A percentile compares a stretch with the other conserved stretches of the same genome.
These are phyloP conservation scores for Taiozyma sp. DNA, from an alignment of 1,139 yeast species.

Conservation along the genomic window DNA sequence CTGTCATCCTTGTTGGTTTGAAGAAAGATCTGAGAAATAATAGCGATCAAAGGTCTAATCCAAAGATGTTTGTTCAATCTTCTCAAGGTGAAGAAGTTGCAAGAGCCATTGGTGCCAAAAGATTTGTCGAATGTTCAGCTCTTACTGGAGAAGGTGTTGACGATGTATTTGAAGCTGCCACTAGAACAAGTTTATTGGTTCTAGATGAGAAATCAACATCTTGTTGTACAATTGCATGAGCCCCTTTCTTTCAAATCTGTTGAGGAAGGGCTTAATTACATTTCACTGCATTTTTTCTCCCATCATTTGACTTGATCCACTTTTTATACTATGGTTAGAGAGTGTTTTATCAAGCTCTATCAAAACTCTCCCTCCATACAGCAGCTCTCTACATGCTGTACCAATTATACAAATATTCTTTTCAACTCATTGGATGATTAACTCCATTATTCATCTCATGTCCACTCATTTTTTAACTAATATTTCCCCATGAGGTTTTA, in stretches of 20 bases:
- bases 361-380: neutral
- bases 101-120: slow-evolving; percentile 62
- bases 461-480: slow-evolving; percentile 2
- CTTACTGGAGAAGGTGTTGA: slow-evolving; percentile 81
- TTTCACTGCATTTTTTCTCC: neutral
- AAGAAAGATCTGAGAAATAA: slow-evolving; percentile 59
- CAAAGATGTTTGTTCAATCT: slow-evolving; percentile 42
- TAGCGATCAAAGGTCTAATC: slow-evolving; percentile 26
- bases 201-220: slow-evolving; percentile 35
- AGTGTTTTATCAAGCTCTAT: neutral
- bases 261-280: neutral
- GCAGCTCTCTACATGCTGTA: neutral
- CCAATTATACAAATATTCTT: neutral
- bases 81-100: slow-evolving; percentile 60
- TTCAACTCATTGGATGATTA: neutral
- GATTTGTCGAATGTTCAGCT: slow-evolving; percentile 70
- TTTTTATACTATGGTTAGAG: neutral
- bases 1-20: slow-evolving; percentile 62
- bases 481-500: neutral
- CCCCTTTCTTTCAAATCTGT: neutral
- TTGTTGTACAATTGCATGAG: slow-evolving; percentile 38
- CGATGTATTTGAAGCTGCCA: slow-evolving; percentile 73
- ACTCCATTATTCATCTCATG: slow-evolving; percentile 1
- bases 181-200: slow-evolving; percentile 58
- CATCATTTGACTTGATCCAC: neutral